These are phyloP conservation scores for Aspergillus sclerotioniger DNA, from an alignment of 495 filamentous ascomycete genomes.

Conservation along the genomic window DNA sequence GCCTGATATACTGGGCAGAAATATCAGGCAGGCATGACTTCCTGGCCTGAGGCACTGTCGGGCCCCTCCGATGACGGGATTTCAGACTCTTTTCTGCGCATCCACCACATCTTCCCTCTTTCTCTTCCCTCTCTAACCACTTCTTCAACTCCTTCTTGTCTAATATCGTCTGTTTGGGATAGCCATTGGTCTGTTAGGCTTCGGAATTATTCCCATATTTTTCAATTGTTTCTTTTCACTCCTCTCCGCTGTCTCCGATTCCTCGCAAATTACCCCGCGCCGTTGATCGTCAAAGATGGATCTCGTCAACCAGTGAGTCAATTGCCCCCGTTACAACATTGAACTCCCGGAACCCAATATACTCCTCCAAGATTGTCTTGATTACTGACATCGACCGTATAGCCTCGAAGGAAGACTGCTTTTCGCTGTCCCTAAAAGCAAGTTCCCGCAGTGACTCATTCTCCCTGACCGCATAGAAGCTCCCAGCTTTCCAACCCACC, in stretches of 20 bases:
- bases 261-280: constrained; percentile 27
- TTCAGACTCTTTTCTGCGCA: constrained; percentile 9
- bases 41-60: neutral
- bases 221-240: neutral
- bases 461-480: neutral
- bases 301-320: constrained; percentile 79
- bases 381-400: constrained; percentile 9
- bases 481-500: constrained; percentile 3
- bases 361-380: neutral
- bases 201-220: neutral
- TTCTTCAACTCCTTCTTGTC: neutral
- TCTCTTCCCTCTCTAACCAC: constrained; percentile 7
- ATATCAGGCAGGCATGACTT: neutral
- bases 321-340: constrained; percentile 11
- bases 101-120: neutral
- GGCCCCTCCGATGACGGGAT: neutral
- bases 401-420: constrained; percentile 85
- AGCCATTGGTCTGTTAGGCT: neutral
- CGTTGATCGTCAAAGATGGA: constrained; percentile 55
- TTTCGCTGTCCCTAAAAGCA: constrained; percentile 97
- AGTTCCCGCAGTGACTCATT: constrained; percentile 38
- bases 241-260: neutral
- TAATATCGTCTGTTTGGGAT: too few species aligned
- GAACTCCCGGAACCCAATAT: neutral
- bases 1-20: neutral